phyloP scores from a whole-genome alignment of 73 alveolate genomes.

The Paramecium pentaurelia region DNA sequence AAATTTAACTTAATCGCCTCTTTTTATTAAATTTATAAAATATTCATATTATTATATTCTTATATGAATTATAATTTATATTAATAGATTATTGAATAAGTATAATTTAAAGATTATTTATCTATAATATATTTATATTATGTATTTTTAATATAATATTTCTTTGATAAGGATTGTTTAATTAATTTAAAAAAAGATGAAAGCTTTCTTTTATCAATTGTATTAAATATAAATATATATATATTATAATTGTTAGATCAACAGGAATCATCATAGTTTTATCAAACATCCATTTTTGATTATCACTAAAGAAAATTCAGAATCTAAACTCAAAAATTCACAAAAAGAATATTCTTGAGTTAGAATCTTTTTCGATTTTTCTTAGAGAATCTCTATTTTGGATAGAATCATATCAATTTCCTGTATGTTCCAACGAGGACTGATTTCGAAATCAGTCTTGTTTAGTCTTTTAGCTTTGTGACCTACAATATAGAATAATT shows the following conservation, averaged over 20 bases:
- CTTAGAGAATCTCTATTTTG: background rate
- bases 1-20: background rate
- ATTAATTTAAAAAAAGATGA: background rate
- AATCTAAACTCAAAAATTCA: background rate
- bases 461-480: background rate
- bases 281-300: background rate
- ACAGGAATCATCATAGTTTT: background rate
- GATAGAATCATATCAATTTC: conserved; percentile 1
- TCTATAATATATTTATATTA: too few species aligned
- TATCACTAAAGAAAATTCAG: background rate
- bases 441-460: background rate
- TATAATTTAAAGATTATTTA: too few species aligned
- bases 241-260: background rate
- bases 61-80: too few species aligned
- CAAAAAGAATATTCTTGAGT: background rate
- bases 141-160: too few species aligned
- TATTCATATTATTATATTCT: too few species aligned
- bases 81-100: too few species aligned
- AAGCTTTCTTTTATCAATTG: background rate
- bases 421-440: conserved; percentile 5
- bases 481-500: background rate
- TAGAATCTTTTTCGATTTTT: background rate
- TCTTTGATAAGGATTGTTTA: background rate
- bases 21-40: too few species aligned
- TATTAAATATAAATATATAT: background rate